Conservation (phyloP, 2,329 filamentous ascomycete species). For the Fusarium irregulare region DNA sequence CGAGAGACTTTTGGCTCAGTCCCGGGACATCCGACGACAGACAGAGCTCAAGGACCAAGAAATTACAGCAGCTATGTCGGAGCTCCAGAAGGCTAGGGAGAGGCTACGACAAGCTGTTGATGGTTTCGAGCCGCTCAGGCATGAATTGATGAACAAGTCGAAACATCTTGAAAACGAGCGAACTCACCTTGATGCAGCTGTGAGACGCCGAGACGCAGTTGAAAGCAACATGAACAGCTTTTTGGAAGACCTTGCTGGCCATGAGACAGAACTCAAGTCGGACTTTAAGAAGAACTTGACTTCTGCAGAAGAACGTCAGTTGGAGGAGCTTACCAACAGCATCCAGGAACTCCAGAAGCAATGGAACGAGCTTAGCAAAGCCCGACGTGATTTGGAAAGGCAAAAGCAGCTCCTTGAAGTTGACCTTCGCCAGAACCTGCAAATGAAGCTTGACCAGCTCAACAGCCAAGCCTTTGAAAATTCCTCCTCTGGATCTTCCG, state of each 20-base stretch:
- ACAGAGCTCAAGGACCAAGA: slow-evolving; percentile 87
- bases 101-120: slow-evolving; percentile 80
- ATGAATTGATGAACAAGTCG: slow-evolving; percentile 81
- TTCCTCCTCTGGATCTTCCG: slow-evolving; percentile 66
- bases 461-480: slow-evolving; percentile 79
- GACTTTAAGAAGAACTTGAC: slow-evolving; percentile 94
- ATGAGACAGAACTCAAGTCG: slow-evolving; percentile 82
- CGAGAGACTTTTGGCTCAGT: slow-evolving; percentile 73
- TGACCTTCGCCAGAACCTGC: slow-evolving; percentile 88
- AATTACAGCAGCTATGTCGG: slow-evolving; percentile 86
- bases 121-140: slow-evolving; percentile 82
- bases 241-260: slow-evolving; percentile 77
- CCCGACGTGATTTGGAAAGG: slow-evolving; percentile 80
- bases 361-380: slow-evolving; percentile 78
- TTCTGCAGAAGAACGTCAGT: slow-evolving; percentile 81
- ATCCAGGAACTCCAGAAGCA: slow-evolving; percentile 81
- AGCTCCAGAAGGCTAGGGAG: slow-evolving; percentile 85
- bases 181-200: slow-evolving; percentile 78
- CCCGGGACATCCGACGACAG: slow-evolving; percentile 73
- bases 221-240: slow-evolving; percentile 81
- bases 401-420: slow-evolving; percentile 87
- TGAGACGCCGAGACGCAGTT: slow-evolving; percentile 72
- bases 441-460: slow-evolving; percentile 87
- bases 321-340: slow-evolving; percentile 75
- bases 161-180: slow-evolving; percentile 78